Base-by-base conservation (phyloP, 176 grass and related monocot species). In the Rhynchospora tenuis region DNA sequence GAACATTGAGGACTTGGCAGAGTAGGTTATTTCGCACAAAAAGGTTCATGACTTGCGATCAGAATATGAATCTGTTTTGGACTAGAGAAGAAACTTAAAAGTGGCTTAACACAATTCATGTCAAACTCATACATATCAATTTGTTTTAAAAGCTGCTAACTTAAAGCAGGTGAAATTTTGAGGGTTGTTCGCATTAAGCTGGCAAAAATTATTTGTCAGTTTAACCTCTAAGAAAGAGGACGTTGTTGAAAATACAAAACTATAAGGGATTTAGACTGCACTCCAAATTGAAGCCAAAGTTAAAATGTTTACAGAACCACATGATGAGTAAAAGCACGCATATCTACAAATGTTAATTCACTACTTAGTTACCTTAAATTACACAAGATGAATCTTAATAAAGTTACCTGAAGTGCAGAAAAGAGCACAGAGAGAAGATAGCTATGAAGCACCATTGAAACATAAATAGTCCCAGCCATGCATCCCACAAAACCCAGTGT, bases 401-500 rank as follows among this genome's bases (percentile, higher is more conserved):
- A 79, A 64, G 17, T 22, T 89, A 98, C 93, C 92, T 99, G 96
- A 84, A 99, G 86, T 46, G 88, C 79, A 1, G 96, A 99, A 83
- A 99, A 95, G 79, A 99, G 89, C 64, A 99, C 96, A 0, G 96
- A 99, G 57, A 99, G 88, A 86, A 99, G 87, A 85, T 99, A 99
- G 64, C 91, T 99, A 86, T 93, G 96, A 84, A 99, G 93, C 76
- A 95, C 89, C 86, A 99, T 95, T 31, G 96, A 99, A 73, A 93
- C 93, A 86, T 99, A 99, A 56, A 99, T 93, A 0, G 96, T 95
- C 76, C 96, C 96, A 15, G 90, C 86, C 93, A 99, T 99, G 83
- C 96, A 94, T 64, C 96, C 93, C 20, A 90, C 86, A 83, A 99
- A 93, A 45, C 91, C 91, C 24, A 88, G 29, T 70, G 96, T 92